Evolutionary conservation across 2,329 filamentous ascomycete genomes (phyloP).

Genomic region (Alternaria arbusti): DNA sequence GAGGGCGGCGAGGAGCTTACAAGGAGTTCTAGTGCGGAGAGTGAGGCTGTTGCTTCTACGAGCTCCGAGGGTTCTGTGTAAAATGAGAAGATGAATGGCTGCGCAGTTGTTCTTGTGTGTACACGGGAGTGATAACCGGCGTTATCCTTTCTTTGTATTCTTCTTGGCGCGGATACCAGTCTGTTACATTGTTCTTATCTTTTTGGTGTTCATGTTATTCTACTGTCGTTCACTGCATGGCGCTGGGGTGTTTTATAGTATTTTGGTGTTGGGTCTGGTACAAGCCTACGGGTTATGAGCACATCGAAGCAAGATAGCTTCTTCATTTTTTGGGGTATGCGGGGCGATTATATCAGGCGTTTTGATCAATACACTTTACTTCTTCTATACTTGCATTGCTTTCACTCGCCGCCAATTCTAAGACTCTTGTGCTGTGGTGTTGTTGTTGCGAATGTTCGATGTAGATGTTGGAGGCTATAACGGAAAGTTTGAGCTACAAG

Average conservation of each 20-base stretch:
- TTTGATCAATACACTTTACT: not conserved
- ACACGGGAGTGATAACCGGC: not conserved
- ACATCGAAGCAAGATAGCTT: not conserved
- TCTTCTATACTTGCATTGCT: not conserved
- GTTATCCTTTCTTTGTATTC: not conserved
- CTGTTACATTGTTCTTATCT: too few species aligned
- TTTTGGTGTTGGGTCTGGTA: not conserved
- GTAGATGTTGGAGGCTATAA: too few species aligned
- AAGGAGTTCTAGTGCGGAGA: constrained; percentile 33
- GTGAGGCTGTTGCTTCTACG: constrained; percentile 14
- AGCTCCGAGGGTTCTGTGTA: not conserved
- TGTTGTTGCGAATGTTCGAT: too few species aligned
- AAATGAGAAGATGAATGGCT: not conserved
- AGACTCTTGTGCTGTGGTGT: too few species aligned
- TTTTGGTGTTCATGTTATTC: not conserved
- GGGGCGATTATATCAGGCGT: not conserved
- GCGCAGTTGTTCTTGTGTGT: not conserved
- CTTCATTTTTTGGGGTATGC: not conserved
- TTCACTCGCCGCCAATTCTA: too few species aligned
- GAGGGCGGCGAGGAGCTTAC: constrained; percentile 39
- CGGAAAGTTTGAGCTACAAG: too few species aligned
- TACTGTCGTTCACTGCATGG: constrained; percentile 10
- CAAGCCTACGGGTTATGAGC: not conserved
- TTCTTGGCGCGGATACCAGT: not conserved
- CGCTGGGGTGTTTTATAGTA: constrained; percentile 1